phyloP scores from a whole-genome alignment of 805 yeast genomes.

The Kodamaea neixiangensis region DNA sequence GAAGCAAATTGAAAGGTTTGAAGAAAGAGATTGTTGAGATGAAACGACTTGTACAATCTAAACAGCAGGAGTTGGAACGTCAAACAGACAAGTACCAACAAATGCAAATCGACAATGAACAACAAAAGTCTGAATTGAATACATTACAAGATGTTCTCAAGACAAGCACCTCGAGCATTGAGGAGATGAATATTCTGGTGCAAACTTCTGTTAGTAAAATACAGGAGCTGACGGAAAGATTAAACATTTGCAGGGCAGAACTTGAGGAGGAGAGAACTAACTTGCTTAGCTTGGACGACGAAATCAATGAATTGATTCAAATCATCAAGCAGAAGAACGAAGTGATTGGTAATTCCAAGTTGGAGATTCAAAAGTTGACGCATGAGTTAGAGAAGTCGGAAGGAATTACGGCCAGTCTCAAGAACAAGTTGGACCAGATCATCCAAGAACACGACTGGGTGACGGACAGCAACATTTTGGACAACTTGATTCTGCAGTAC shows the following conservation, averaged over 20 bases:
- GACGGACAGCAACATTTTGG: conserved; percentile 57
- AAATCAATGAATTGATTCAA: conserved; percentile 59
- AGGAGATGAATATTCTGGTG: conserved; percentile 20
- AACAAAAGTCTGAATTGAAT: conserved; percentile 56
- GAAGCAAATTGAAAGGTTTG: conserved; percentile 71
- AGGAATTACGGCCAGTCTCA: conserved; percentile 36
- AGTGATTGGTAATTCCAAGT: conserved; percentile 46
- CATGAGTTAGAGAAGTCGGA: conserved; percentile 57
- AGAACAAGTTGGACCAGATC: conserved; percentile 44
- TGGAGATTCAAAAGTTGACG: conserved; percentile 53
- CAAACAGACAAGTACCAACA: conserved; percentile 60
- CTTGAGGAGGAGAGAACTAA: conserved; percentile 59
- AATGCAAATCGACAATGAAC: conserved; percentile 71
- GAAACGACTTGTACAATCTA: conserved; percentile 33
- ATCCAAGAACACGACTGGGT: conserved; percentile 73
- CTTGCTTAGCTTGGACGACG: conserved; percentile 72
- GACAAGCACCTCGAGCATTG: conserved; percentile 16
- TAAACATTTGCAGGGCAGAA: conserved; percentile 25
- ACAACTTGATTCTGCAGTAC: conserved; percentile 58
- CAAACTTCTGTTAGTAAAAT: conserved; percentile 15
- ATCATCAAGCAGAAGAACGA: conserved; percentile 48
- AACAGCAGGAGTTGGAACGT: conserved; percentile 45
- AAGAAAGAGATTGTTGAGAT: conserved; percentile 49
- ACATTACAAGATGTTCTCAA: conserved; percentile 44
- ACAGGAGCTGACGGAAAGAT: conserved; percentile 20